Base-by-base conservation (phyloP, 208 protist species). In the Leishmania braziliensis region DNA sequence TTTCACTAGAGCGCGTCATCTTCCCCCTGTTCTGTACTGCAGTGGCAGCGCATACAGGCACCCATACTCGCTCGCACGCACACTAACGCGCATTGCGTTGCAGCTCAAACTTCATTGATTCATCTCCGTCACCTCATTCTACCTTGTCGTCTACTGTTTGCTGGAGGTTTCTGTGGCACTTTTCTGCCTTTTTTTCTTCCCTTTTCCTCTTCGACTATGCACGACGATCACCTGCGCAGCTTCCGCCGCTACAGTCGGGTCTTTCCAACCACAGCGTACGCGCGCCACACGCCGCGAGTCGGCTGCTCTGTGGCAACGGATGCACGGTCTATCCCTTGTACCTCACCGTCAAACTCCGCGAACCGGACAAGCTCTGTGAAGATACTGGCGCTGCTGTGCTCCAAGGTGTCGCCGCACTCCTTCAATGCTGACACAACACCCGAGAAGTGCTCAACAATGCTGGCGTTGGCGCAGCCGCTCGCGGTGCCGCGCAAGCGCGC, bases 231-330 rank as follows among this genome's bases (percentile, higher is more conserved):
- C 1, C 39, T 91, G 2, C 54, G 79, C 6, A 9, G 39, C 5
- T 75, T 91, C n/a, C 81, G 84, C 10, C 74, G 73, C 46, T 79
- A 70, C 73, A 76, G 74, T 12, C 84, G 87, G 16, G 71, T 89
- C 33, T 88, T 90, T 26, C 89, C 89, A 10, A 48, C 70, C 18
- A 62, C 88, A 50, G 87, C 87, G 48, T 92, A 86, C 70, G 84
- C 83, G 5, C 75, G 73, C 33, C 87, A 91, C 75, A 84, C 87
- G 16, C 68, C 87, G 43, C 71, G 81, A 36, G 80, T 81, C 23
- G 80, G 88, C 69, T 84, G 86, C 75, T 82, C 86, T 6, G 54
- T 80, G 10, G 54, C 75, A 51, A 73, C 76, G 20, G 74, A 81
- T 46, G 12, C 58, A 2, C 79, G 63, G 54, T 16, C 63, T 0